A percentile compares a stretch with the other conserved stretches of the same genome.
phyloP scores from a whole-genome alignment of 2,329 filamentous ascomycete genomes.

The Chaetoscypha palmicola region DNA sequence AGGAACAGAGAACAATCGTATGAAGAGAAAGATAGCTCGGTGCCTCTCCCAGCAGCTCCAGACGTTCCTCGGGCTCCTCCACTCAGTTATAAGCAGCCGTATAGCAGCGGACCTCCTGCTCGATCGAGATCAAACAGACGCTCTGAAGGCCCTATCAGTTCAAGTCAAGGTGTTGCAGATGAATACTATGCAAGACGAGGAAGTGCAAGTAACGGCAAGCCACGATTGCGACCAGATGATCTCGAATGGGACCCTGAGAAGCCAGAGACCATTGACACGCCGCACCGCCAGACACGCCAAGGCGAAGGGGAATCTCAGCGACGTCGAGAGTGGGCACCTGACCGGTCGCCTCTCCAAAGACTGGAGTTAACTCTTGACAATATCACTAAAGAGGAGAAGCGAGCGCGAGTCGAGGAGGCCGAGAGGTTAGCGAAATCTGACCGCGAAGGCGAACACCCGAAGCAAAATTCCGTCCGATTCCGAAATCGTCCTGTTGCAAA shows the following conservation, averaged over 20 bases:
- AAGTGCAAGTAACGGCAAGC: slow-evolving; percentile 21
- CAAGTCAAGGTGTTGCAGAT: slow-evolving; percentile 15
- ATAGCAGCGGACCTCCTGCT: slow-evolving; percentile 31
- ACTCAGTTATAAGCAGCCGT: slow-evolving; percentile 47
- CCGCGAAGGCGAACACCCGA: slow-evolving; percentile 23
- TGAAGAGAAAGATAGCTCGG: slow-evolving; percentile 24
- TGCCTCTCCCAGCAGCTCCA: slow-evolving; percentile 45
- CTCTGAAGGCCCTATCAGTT: slow-evolving; percentile 25
- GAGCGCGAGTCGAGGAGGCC: slow-evolving; percentile 75
- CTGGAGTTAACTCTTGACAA: slow-evolving; percentile 84
- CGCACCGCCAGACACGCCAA: slow-evolving; percentile 29
- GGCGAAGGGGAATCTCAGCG: slow-evolving; percentile 32
- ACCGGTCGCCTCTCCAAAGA: slow-evolving; percentile 86
- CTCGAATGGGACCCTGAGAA: slow-evolving; percentile 13
- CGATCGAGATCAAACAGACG: slow-evolving; percentile 26
- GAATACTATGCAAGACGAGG: slow-evolving; percentile 17
- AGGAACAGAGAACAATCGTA: slow-evolving; percentile 36
- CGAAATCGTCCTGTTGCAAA: slow-evolving; percentile 27
- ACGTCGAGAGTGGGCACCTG: slow-evolving; percentile 60
- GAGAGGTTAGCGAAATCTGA: slow-evolving; percentile 53
- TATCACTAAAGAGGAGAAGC: slow-evolving; percentile 93
- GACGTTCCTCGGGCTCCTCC: slow-evolving; percentile 53
- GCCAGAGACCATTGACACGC: slow-evolving; percentile 15
- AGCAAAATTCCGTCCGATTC: slow-evolving; percentile 28
- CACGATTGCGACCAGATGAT: slow-evolving; percentile 10